These are phyloP conservation scores for Tripidium arundinaceum DNA, from an alignment of 202 grass and related monocot species.

Conservation along the genomic window DNA sequence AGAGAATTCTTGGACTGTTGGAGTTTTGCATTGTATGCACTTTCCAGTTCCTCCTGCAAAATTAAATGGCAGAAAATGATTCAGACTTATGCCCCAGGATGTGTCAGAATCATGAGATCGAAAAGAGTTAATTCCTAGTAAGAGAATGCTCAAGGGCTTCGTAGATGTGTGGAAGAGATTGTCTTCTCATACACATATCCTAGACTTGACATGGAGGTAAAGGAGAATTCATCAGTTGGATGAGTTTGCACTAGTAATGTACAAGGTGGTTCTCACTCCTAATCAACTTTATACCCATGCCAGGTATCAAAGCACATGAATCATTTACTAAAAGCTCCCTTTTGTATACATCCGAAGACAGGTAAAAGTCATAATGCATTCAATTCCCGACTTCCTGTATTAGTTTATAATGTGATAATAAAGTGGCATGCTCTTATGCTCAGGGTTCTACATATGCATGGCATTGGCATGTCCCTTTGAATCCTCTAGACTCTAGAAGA, in stretches of 20 bases:
- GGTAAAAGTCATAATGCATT: slow-evolving; percentile 62
- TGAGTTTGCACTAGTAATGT: neutral
- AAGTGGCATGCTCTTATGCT: neutral
- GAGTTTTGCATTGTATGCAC: slow-evolving; percentile 57
- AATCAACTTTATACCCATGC: slow-evolving; percentile 1
- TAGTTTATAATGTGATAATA: no score
- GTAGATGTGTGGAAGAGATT: no score
- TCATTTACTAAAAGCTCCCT: slow-evolving; percentile 88
- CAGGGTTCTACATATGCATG: no score
- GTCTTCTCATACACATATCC: no score
- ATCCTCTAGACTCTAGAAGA: no score
- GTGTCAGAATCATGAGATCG: no score
- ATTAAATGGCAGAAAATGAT: neutral
- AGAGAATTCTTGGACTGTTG: slow-evolving; percentile 58
- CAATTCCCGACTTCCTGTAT: no score
- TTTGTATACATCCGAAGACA: slow-evolving; percentile 87
- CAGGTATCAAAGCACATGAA: slow-evolving; percentile 97
- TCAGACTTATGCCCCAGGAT: neutral
- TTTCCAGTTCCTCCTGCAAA: slow-evolving; percentile 83
- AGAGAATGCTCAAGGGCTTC: no score
- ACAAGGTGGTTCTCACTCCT: neutral
- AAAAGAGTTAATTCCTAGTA: no score
- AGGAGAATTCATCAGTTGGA: neutral
- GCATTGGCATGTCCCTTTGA: no score
- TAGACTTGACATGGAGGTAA: no score